These are phyloP conservation scores for Aspergillus eucalypticola DNA, from an alignment of 2,329 filamentous ascomycete species.

Conservation along the genomic window DNA sequence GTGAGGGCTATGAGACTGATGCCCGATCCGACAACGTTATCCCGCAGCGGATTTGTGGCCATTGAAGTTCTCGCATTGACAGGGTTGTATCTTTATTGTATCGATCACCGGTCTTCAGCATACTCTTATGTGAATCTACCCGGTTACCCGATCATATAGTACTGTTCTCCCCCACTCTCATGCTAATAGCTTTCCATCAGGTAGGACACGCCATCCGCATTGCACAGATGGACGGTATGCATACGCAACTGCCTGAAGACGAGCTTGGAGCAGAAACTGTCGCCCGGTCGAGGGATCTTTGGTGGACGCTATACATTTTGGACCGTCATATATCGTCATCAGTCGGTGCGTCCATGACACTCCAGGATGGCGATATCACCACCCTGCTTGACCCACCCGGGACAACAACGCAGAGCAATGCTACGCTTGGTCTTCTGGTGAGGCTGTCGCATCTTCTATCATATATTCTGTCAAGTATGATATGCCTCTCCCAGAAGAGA, in stretches of 20 bases:
- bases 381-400: conserved; percentile 33
- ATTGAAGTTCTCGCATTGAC: conserved; percentile 41
- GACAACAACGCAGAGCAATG: conserved; percentile 29
- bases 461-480: conserved; percentile 39
- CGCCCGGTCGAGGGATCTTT: conserved; percentile 39
- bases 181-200: conserved; percentile 20
- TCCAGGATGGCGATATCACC: conserved; percentile 44
- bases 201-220: conserved; percentile 45
- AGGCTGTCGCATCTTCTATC: conserved; percentile 40
- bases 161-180: background rate
- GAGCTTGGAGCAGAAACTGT: conserved; percentile 37
- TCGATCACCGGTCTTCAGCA: conserved; percentile 36
- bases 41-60: conserved; percentile 13
- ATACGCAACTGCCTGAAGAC: conserved; percentile 43
- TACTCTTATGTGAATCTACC: conserved; percentile 29
- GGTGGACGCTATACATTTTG: conserved; percentile 48
- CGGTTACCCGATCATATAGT: conserved; percentile 17
- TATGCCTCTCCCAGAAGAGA: too few relatives aligned
- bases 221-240: conserved; percentile 45
- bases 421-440: conserved; percentile 38
- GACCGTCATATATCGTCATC: conserved; percentile 45
- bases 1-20: conserved; percentile 36
- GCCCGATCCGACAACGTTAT: background rate
- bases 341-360: conserved; percentile 41
- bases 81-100: conserved; percentile 42